phyloP scores from a whole-genome alignment of 305 asterid species.

The Plantago rigida region DNA sequence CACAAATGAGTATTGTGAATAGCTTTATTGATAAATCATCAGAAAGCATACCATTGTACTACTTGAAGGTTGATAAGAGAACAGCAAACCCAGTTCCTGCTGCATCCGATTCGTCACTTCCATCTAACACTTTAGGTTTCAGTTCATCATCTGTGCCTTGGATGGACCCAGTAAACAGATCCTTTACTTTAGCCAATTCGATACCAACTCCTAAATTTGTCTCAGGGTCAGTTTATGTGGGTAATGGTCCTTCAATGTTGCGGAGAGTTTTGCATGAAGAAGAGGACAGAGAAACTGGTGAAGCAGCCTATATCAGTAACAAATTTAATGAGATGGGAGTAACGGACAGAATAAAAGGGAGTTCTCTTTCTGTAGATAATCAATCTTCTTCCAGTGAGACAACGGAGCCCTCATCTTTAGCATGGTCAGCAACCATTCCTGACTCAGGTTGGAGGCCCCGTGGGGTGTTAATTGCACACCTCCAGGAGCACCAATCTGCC shows the following conservation, averaged over 20 bases:
- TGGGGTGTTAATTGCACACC: constrained; percentile 95
- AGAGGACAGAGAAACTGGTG: constrained; percentile 76
- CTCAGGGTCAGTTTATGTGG: constrained; percentile 69
- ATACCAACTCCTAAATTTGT: constrained; percentile 71
- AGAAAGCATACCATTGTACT: constrained; percentile 84
- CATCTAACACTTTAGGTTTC: constrained; percentile 55
- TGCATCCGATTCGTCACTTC: constrained; percentile 57
- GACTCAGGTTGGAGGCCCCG: constrained; percentile 99
- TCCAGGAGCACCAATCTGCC: constrained; percentile 91
- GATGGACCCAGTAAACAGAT: constrained; percentile 78
- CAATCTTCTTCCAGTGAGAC: constrained; percentile 47
- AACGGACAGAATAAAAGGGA: constrained; percentile 49
- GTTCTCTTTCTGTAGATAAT: constrained; percentile 48
- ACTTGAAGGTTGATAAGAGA: constrained; percentile 75
- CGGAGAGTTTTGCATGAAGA: constrained; percentile 96
- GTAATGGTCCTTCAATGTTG: constrained; percentile 60
- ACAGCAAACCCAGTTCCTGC: constrained; percentile 39
- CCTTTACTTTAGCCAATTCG: constrained; percentile 77
- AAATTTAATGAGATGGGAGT: constrained; percentile 61
- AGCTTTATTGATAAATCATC: constrained; percentile 83
- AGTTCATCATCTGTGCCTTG: constrained; percentile 84
- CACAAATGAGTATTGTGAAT: constrained; percentile 81
- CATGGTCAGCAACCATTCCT: constrained; percentile 66
- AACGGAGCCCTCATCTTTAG: constrained; percentile 50
- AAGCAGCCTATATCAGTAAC: constrained; percentile 45